These are phyloP conservation scores for Iris macrosiphon DNA, from an alignment of 106 monocot species.

Conservation along the genomic window DNA sequence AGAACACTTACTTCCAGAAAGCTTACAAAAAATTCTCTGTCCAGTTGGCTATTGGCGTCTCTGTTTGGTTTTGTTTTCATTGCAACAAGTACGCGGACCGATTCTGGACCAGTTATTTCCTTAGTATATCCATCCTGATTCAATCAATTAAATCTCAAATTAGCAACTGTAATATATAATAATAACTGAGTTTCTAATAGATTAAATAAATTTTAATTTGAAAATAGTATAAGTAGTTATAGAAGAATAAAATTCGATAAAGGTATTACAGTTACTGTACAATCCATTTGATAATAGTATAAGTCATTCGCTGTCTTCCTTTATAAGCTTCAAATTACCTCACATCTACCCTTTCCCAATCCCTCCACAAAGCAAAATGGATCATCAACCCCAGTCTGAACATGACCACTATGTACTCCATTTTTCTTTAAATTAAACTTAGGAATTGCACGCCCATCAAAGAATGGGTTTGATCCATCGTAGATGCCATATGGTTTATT, in stretches of 20 bases:
- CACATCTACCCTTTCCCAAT: constrained; percentile 47
- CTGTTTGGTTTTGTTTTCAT: constrained; percentile 50
- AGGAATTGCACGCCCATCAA: constrained; percentile 46
- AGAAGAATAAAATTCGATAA: too few species aligned
- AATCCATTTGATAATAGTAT: too few species aligned
- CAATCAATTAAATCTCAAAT: too few species aligned
- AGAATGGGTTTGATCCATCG: constrained; percentile 90
- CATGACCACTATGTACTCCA: constrained; percentile 90
- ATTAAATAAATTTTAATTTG: too few species aligned
- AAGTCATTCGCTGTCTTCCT: too few species aligned
- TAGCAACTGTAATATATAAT: too few species aligned
- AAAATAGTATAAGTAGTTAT: too few species aligned
- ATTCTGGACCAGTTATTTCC: constrained; percentile 53
- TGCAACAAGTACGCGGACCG: constrained; percentile 58
- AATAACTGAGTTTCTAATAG: too few species aligned
- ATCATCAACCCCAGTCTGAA: constrained; percentile 63
- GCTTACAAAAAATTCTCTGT: constrained; percentile 49
- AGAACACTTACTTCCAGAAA: constrained; percentile 68
- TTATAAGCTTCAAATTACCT: constrained; percentile 50
- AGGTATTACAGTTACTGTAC: too few species aligned
- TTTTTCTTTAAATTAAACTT: constrained; percentile 43
- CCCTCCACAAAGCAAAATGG: constrained; percentile 60
- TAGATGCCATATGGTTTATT: constrained; percentile 64
- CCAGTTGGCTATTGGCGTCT: constrained; percentile 35
- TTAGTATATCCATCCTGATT: constrained; percentile 94